Evolutionary conservation across 106 monocot genomes (phyloP).

Genomic region (Apostasia ramifera): DNA sequence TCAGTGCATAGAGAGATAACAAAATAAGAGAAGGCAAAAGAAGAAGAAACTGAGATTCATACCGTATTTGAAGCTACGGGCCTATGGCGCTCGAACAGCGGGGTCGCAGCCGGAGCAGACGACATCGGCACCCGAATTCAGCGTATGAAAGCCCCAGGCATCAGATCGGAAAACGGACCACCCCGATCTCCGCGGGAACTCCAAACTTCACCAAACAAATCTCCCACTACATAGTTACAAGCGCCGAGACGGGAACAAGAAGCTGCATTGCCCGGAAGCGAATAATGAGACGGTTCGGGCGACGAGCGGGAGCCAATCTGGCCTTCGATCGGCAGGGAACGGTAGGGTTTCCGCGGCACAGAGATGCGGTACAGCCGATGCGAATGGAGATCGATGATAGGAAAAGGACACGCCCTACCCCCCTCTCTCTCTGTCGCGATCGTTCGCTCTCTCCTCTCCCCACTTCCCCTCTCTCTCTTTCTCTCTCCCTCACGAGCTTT

Average conservation of each 20-base stretch:
- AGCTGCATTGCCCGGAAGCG: conserved; percentile 1
- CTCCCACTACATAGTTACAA: no score
- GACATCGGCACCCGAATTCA: conserved; percentile 25
- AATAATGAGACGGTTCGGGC: background rate
- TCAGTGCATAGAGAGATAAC: no score
- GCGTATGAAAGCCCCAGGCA: background rate
- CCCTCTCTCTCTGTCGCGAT: background rate
- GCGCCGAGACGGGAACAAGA: no score
- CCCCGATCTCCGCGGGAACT: conserved; percentile 2
- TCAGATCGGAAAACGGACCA: conserved; percentile 26
- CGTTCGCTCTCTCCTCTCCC: no score
- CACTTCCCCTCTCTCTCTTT: background rate
- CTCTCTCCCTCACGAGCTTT: no score
- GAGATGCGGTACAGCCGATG: background rate
- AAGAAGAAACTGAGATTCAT: background rate
- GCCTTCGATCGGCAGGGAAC: background rate
- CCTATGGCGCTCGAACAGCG: conserved; percentile 46
- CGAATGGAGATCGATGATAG: background rate
- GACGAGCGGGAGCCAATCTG: background rate
- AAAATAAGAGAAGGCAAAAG: background rate
- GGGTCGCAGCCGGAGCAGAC: conserved; percentile 49
- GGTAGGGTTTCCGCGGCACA: background rate
- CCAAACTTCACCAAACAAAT: background rate
- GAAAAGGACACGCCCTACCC: conserved; percentile 4
- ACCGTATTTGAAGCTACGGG: conserved; percentile 47